Evolutionary conservation across 345 rosid genomes (phyloP).

Genomic region (Syzygium jambos): DNA sequence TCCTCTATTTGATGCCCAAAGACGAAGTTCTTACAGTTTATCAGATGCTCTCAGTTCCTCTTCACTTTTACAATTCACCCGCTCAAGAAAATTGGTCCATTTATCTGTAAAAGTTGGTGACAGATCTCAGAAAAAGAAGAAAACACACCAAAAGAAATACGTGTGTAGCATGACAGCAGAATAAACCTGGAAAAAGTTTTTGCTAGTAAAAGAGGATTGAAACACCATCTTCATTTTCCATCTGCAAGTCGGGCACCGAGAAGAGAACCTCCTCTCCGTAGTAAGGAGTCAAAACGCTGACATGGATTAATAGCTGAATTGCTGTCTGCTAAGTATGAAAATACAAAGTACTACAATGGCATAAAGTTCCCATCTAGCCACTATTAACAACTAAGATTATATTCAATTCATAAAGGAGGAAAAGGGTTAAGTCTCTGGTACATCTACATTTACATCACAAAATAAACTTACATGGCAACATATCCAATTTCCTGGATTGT

Average conservation of each 20-base stretch:
- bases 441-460: too few relatives aligned
- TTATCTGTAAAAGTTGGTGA: conserved; percentile 49
- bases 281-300: conserved; percentile 90
- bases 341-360: neutral
- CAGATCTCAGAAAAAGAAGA: neutral
- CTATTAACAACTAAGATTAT: too few relatives aligned
- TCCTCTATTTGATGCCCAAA: too few relatives aligned
- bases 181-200: conserved; percentile 83
- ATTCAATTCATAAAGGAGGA: too few relatives aligned
- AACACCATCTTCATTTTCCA: conserved; percentile 87
- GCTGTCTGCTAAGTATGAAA: too few relatives aligned
- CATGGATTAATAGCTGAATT: neutral
- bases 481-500: neutral
- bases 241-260: conserved; percentile 66
- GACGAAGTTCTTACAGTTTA: neutral
- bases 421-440: neutral
- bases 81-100: conserved; percentile 87
- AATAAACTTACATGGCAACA: neutral
- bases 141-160: neutral
- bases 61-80: conserved; percentile 45
- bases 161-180: neutral
- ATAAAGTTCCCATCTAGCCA: too few relatives aligned
- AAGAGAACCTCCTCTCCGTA: conserved; percentile 88
- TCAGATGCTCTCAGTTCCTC: conserved; percentile 11
- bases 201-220: conserved; percentile 87